phyloP scores from a whole-genome alignment of 805 yeast genomes.

The Suhomyces sp. region DNA sequence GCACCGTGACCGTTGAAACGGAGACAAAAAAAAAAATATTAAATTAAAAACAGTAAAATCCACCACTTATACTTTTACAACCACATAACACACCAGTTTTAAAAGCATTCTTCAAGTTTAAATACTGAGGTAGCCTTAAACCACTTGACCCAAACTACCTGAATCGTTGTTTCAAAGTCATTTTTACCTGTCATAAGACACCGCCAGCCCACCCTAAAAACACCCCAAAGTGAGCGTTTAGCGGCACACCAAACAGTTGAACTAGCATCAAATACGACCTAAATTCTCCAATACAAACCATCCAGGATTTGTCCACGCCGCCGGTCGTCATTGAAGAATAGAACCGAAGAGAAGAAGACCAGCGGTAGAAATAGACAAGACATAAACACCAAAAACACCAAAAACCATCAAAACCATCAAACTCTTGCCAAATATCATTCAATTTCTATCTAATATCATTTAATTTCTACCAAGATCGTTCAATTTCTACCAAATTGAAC shows the following conservation, averaged over 20 bases:
- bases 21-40: constrained; percentile 3
- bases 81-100: neutral
- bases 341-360: neutral
- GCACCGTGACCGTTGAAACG: constrained; percentile 6
- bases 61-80: neutral
- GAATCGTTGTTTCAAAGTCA: neutral
- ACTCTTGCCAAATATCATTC: neutral
- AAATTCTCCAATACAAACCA: no score
- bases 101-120: neutral
- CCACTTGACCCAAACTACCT: neutral
- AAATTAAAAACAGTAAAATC: constrained; percentile 2
- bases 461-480: neutral
- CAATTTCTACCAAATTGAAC: no score
- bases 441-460: neutral
- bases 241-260: no score
- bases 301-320: neutral
- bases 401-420: neutral
- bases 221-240: neutral
- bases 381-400: neutral
- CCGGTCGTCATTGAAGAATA: neutral
- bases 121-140: neutral
- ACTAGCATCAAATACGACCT: no score
- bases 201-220: neutral
- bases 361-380: neutral
- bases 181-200: neutral